Base-by-base conservation (phyloP, 495 filamentous ascomycete species). In the Aspergillus conjunctus region DNA sequence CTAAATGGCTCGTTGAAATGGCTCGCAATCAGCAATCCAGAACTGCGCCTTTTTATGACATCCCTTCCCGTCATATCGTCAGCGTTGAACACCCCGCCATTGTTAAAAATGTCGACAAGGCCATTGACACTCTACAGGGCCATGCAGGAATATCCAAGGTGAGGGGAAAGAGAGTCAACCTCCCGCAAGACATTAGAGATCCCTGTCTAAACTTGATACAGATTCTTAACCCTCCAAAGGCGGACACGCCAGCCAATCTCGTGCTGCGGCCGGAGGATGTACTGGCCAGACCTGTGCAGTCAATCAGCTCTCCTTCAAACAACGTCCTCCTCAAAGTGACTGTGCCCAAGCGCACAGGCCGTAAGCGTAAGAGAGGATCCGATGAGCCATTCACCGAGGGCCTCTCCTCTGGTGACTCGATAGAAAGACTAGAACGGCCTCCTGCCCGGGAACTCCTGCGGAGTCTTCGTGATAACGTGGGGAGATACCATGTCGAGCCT, bases 51-150 rank as follows among this genome's bases (percentile, higher is more conserved):
- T 83, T 81, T 76, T 82, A 83, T 61, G 44, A 73, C 0, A 77
- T 96, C 30, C 91, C 91, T 3, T 60, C 78, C 33, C 79, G 83
- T 44, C 78, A 79, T 18, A 77, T 97, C 46, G 83, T 92, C 33
- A 87, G 86, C 58, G 82, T 98, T 21, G 94, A 98, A 68, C 92
- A 98, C 72, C 94, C 95, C 7, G 88, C 87, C 60, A 85, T 95
- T 52, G 77, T 98, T 66, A 85, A 84, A 65, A 88, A 97, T 73
- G 66, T 96, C 54, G 88, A 95, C 63, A 91, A 87, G 59, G 94
- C 84, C 17, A 80, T 98, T 59, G 81, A 85, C 18, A 93, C 92
- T 0, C 83, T 98, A 20, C 90, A 92, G 1, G 85, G 86, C 7
- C 78, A 83, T 37, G 71, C 77, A 18, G 82, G 86, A 26, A 83